Percentiles rank a stretch among this genome's conserved stretches.
Evolutionary conservation across 1,139 yeast genomes (phyloP).

Genomic region (Hansenula sp.): DNA sequence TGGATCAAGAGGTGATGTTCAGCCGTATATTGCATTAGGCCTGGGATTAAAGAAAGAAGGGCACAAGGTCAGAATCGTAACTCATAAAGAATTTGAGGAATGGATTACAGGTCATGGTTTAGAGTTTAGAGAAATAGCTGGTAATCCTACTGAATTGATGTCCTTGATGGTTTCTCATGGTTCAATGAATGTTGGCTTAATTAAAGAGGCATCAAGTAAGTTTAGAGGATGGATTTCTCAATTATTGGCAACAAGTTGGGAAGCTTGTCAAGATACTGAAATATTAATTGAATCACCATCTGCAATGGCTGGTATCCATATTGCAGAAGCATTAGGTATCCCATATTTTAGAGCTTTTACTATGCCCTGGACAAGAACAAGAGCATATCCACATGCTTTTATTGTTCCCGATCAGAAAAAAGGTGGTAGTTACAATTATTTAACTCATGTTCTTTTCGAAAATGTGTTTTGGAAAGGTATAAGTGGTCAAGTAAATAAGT

Average conservation of each 20-base stretch:
- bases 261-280: slow-evolving; percentile 80
- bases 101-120: slow-evolving; percentile 72
- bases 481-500: slow-evolving; percentile 79
- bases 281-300: slow-evolving; percentile 89
- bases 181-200: slow-evolving; percentile 73
- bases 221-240: slow-evolving; percentile 81
- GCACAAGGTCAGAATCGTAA: slow-evolving; percentile 77
- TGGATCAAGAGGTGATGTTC: slow-evolving; percentile 96
- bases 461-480: slow-evolving; percentile 93
- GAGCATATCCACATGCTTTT: slow-evolving; percentile 95
- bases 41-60: slow-evolving; percentile 77
- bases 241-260: slow-evolving; percentile 69
- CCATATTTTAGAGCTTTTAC: slow-evolving; percentile 95
- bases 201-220: slow-evolving; percentile 75
- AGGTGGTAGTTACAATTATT: slow-evolving; percentile 88
- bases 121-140: slow-evolving; percentile 73
- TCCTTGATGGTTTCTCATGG: slow-evolving; percentile 90
- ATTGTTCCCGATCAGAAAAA: slow-evolving; percentile 90
- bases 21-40: slow-evolving; percentile 90
- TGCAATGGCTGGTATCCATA: slow-evolving; percentile 92
- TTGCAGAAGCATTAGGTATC: slow-evolving; percentile 85
- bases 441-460: slow-evolving; percentile 91
- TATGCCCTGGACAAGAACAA: slow-evolving; percentile 97
- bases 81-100: slow-evolving; percentile 73
- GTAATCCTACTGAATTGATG: slow-evolving; percentile 92